Conservation (phyloP, 1,284 basidiomycete genomes). For the Fomes fomentarius region DNA sequence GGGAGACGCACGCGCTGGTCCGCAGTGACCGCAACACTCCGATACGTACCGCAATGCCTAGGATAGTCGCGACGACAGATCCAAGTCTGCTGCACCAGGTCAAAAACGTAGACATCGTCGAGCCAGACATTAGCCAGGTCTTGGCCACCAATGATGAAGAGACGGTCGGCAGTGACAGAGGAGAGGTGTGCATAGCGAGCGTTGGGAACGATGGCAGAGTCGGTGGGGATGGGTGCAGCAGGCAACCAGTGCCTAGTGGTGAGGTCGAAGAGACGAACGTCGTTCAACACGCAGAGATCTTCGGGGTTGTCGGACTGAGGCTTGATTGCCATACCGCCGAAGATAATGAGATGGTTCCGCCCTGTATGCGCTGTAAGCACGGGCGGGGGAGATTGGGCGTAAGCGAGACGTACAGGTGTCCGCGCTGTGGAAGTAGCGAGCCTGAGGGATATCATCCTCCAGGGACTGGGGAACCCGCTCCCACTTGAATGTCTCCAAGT, state of each 20-base stretch:
- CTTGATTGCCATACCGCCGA: conserved; percentile 90
- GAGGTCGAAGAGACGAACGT: conserved; percentile 86
- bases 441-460: conserved; percentile 71
- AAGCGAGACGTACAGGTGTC: conserved; percentile 72
- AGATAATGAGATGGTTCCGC: conserved; percentile 87
- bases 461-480: conserved; percentile 63
- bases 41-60: conserved; percentile 91
- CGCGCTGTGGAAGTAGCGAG: conserved; percentile 91
- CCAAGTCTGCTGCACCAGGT: conserved; percentile 76
- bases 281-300: conserved; percentile 81
- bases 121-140: conserved; percentile 89
- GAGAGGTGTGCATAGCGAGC: conserved; percentile 92
- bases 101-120: conserved; percentile 90
- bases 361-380: conserved; percentile 47
- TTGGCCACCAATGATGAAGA: conserved; percentile 96
- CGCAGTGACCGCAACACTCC: conserved; percentile 84
- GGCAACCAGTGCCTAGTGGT: conserved; percentile 73
- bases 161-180: conserved; percentile 76
- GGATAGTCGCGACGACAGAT: conserved; percentile 80
- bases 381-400: background rate
- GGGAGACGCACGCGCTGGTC: conserved; percentile 69
- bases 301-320: conserved; percentile 67
- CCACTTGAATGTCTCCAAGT: conserved; percentile 82
- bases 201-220: conserved; percentile 45
- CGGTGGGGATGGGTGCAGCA: conserved; percentile 35